Evolutionary conservation across 225 moss, liverwort and hornwort genomes (phyloP).

Genomic region (Bryum argenteum): DNA sequence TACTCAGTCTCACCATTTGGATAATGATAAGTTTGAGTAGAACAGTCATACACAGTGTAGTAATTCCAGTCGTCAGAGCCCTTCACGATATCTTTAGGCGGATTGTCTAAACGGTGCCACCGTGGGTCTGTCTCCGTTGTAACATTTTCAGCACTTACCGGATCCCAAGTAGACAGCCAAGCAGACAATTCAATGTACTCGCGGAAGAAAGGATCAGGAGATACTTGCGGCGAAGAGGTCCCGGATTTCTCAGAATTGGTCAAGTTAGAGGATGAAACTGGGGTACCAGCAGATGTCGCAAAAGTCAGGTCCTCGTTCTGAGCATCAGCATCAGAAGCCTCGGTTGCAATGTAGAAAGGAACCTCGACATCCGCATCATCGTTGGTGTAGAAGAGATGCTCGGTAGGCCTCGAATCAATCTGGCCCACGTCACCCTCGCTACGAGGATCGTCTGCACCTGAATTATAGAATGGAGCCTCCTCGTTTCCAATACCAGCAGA

Average conservation of each 20-base stretch:
- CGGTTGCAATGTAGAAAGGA: conserved; percentile 1
- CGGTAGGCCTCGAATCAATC: not conserved
- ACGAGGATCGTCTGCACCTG: not conserved
- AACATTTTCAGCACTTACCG: conserved; percentile 1
- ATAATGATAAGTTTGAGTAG: conserved; percentile 15
- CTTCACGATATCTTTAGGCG: conserved; percentile 14
- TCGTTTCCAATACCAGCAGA: not conserved
- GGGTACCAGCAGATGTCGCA: not conserved
- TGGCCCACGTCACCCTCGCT: not conserved
- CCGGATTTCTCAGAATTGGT: not conserved
- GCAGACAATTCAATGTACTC: not conserved
- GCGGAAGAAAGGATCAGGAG: not conserved
- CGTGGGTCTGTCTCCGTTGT: conserved; percentile 15
- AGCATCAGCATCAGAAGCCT: not conserved
- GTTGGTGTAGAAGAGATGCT: not conserved
- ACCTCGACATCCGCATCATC: not conserved
- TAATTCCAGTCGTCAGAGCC: conserved; percentile 12
- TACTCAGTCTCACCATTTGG: conserved; percentile 20
- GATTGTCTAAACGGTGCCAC: conserved; percentile 9
- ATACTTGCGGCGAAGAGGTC: not conserved
- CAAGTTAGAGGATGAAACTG: conserved; percentile 1
- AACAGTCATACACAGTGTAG: conserved; percentile 13
- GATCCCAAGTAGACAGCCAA: not conserved
- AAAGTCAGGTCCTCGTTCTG: not conserved
- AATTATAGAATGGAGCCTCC: conserved; percentile 6